These are phyloP conservation scores for Alternaria sp. DNA, from an alignment of 2,329 filamentous ascomycete species.

Conservation along the genomic window DNA sequence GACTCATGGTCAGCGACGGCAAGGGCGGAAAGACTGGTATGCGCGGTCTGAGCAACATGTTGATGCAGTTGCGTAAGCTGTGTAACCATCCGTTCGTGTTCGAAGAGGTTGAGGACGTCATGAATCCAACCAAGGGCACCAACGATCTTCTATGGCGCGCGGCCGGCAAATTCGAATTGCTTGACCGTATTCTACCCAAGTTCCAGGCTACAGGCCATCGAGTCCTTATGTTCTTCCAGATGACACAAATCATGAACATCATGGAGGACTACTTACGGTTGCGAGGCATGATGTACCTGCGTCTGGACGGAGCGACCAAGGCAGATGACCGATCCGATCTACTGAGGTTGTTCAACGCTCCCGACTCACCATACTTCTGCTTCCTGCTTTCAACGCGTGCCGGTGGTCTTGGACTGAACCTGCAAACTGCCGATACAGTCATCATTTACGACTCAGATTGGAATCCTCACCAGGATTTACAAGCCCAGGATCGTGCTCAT, in stretches of 20 bases:
- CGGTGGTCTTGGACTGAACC: slow-evolving; percentile 93
- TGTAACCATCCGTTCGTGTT: slow-evolving; percentile 99
- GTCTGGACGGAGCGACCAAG: slow-evolving; percentile 95
- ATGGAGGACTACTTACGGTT: slow-evolving; percentile 98
- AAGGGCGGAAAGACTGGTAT: slow-evolving; percentile 94
- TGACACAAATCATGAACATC: slow-evolving; percentile 99
- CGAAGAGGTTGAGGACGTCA: slow-evolving; percentile 95
- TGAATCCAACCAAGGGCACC: slow-evolving; percentile 87
- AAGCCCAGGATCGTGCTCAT: slow-evolving; percentile 99
- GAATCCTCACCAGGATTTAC: slow-evolving; percentile 99
- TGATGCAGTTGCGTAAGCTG: slow-evolving; percentile 98
- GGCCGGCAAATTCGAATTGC: slow-evolving; percentile 93
- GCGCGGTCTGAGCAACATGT: slow-evolving; percentile 98
- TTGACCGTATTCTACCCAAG: slow-evolving; percentile 92
- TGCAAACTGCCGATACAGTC: slow-evolving; percentile 97
- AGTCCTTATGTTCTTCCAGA: slow-evolving; percentile 99
- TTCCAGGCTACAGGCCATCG: slow-evolving; percentile 90
- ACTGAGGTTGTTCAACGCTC: slow-evolving; percentile 86
- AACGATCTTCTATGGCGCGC: slow-evolving; percentile 97
- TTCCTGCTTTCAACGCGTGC: slow-evolving; percentile 98
- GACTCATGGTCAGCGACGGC: slow-evolving; percentile 90
- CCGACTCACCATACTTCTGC: slow-evolving; percentile 91
- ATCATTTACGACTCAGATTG: slow-evolving; percentile 99
- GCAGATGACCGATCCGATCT: slow-evolving; percentile 95
- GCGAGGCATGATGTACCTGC: slow-evolving; percentile 82